Conservation (phyloP, 1,139 yeast species). For the Blastobotrys petasosporus region DNA sequence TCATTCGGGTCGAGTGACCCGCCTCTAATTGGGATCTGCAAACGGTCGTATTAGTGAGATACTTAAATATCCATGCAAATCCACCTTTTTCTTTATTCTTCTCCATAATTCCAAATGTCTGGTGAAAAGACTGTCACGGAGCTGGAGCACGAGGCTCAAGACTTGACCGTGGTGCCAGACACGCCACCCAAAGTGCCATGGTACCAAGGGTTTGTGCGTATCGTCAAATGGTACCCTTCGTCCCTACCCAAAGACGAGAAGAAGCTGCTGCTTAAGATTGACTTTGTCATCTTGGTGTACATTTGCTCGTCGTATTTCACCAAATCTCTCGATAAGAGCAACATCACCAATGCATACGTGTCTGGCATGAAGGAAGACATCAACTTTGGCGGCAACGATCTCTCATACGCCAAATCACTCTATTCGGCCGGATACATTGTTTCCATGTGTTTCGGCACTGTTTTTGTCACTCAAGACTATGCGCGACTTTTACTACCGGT, state of each 20-base stretch:
- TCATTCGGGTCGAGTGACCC: too few species aligned
- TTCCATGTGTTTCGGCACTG: slow-evolving; percentile 33
- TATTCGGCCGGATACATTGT: slow-evolving; percentile 54
- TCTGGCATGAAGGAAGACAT: slow-evolving; percentile 2
- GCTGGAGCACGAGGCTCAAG: too few species aligned
- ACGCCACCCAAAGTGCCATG: slow-evolving; percentile 18
- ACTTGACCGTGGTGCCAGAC: background rate
- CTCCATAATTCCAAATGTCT: too few species aligned
- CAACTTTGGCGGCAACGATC: slow-evolving; percentile 18
- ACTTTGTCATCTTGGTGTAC: slow-evolving; percentile 27
- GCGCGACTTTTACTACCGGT: slow-evolving; percentile 29
- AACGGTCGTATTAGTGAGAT: too few species aligned
- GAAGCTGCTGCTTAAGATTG: slow-evolving; percentile 30
- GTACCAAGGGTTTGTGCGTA: slow-evolving; percentile 27
- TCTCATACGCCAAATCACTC: slow-evolving; percentile 56
- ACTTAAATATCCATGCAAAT: too few species aligned
- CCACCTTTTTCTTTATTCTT: too few species aligned
- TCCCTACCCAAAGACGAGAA: slow-evolving; percentile 27
- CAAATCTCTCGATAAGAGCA: slow-evolving; percentile 34
- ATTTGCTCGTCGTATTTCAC: slow-evolving; percentile 32
- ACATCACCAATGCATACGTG: slow-evolving; percentile 40
- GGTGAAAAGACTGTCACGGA: too few species aligned
- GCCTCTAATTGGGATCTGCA: too few species aligned
- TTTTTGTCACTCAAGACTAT: slow-evolving; percentile 36
- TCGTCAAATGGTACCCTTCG: slow-evolving; percentile 33